Evolutionary conservation across 1,139 yeast genomes (phyloP).

Genomic region (Entelexis paramagnoliae): DNA sequence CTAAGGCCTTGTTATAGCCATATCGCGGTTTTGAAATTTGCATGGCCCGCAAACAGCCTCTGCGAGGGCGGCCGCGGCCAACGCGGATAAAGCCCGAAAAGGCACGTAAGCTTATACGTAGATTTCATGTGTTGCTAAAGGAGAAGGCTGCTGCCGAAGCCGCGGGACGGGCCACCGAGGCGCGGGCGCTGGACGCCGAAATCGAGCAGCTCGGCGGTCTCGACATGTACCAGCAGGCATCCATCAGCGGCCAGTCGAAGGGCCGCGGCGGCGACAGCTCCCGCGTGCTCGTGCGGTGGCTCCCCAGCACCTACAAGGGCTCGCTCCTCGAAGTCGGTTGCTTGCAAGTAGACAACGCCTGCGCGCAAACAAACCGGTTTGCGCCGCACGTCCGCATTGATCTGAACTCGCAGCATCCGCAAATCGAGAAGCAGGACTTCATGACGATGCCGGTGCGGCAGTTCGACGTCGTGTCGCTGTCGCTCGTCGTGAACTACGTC

Average conservation of each 20-base stretch:
- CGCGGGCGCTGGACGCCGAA: slow-evolving; percentile 32
- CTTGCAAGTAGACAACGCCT: slow-evolving; percentile 54
- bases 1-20: too few relatives aligned
- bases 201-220: slow-evolving; percentile 57
- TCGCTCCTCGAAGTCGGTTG: slow-evolving; percentile 75
- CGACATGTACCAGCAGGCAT: slow-evolving; percentile 67
- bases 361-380: slow-evolving; percentile 40
- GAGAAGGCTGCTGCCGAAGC: slow-evolving; percentile 25
- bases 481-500: slow-evolving; percentile 80
- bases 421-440: slow-evolving; percentile 67
- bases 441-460: slow-evolving; percentile 49
- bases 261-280: slow-evolving; percentile 89
- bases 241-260: slow-evolving; percentile 67
- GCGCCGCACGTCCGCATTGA: slow-evolving; percentile 53
- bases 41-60: slow-evolving; percentile 18
- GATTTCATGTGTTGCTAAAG: slow-evolving; percentile 32
- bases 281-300: slow-evolving; percentile 61
- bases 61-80: slow-evolving; percentile 13
- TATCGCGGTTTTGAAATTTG: not conserved
- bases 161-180: not conserved
- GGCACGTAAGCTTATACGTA: slow-evolving; percentile 30
- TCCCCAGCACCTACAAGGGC: slow-evolving; percentile 29
- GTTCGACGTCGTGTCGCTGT: slow-evolving; percentile 65
- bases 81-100: slow-evolving; percentile 22
- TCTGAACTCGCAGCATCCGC: slow-evolving; percentile 66